A percentile compares a stretch with the other conserved stretches of the same genome.
phyloP scores from a whole-genome alignment of 805 yeast species.

The Pichia manshurica region DNA sequence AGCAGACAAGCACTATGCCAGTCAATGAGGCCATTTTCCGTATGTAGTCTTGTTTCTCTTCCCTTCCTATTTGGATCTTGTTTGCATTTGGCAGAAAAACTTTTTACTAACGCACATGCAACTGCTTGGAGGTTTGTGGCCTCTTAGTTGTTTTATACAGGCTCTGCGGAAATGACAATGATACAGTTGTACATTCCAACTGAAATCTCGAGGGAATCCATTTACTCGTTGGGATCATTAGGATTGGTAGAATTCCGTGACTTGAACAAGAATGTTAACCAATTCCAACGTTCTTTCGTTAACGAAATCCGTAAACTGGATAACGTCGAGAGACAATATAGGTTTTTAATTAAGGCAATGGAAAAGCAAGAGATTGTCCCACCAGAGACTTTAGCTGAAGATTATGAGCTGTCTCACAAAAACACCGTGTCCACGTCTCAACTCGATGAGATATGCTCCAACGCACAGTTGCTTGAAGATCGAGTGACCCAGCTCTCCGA shows the following conservation, averaged over 20 bases:
- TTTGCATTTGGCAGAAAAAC: background rate
- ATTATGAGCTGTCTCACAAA: constrained; percentile 17
- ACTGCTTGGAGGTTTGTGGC: background rate
- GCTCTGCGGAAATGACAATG: constrained; percentile 97
- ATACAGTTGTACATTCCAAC: constrained; percentile 88
- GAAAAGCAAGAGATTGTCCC: constrained; percentile 30
- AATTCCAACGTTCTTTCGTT: constrained; percentile 89
- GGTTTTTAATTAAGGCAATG: constrained; percentile 48
- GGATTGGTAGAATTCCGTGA: constrained; percentile 88
- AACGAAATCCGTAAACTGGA: constrained; percentile 80
- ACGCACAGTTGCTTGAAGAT: constrained; percentile 63
- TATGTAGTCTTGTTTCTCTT: constrained; percentile 14
- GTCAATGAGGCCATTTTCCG: constrained; percentile 28
- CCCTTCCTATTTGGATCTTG: background rate
- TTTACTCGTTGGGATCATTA: constrained; percentile 79
- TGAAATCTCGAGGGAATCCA: constrained; percentile 81
- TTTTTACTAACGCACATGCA: constrained; percentile 1
- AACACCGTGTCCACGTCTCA: constrained; percentile 33
- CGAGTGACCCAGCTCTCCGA: constrained; percentile 67
- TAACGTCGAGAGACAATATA: constrained; percentile 81
- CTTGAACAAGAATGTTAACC: constrained; percentile 72
- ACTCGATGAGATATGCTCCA: constrained; percentile 64
- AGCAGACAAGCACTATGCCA: constrained; percentile 9
- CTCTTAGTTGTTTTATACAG: constrained; percentile 2
- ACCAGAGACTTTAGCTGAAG: constrained; percentile 22